phyloP scores from a whole-genome alignment of 2,329 filamentous ascomycete species.

The Annulohypoxylon truncatum region DNA sequence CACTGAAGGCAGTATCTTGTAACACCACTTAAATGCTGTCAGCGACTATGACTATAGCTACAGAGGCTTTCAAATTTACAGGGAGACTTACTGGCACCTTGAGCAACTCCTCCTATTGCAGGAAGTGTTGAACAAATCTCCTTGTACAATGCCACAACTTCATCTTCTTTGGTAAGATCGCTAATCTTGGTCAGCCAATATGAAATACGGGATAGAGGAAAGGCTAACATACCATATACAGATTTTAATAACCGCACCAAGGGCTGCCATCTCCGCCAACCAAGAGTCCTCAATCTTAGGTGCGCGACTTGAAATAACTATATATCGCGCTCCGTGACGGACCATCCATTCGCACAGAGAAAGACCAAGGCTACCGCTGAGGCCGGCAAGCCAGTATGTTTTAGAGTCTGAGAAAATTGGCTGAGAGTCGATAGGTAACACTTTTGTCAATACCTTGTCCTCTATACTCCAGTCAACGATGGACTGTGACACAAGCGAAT shows the following conservation, averaged over 20 bases:
- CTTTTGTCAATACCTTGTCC: background rate
- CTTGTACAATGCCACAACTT: background rate
- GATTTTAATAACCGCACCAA: background rate
- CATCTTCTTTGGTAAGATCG: background rate
- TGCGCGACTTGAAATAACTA: constrained; percentile 56
- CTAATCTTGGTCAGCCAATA: background rate
- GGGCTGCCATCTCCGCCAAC: background rate
- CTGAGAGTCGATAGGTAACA: background rate
- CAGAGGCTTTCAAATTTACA: too few relatives aligned
- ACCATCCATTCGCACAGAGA: constrained; percentile 57
- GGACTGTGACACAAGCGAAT: background rate
- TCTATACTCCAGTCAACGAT: background rate
- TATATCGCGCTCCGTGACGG: constrained; percentile 50
- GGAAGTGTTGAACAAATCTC: background rate
- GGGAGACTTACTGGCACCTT: background rate
- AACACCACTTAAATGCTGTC: constrained; percentile 52
- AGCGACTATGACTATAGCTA: too few relatives aligned
- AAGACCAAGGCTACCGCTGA: constrained; percentile 52
- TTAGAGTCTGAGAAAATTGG: constrained; percentile 41
- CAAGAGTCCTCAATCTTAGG: constrained; percentile 38
- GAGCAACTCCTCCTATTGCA: background rate
- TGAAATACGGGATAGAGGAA: background rate
- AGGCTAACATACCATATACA: background rate
- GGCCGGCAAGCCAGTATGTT: constrained; percentile 52
- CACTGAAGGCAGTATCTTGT: constrained; percentile 51